A percentile compares a stretch with the other conserved stretches of the same genome.
Evolutionary conservation across 768 basidiomycete species (phyloP).

Genomic region (Auriculariales sp.): DNA sequence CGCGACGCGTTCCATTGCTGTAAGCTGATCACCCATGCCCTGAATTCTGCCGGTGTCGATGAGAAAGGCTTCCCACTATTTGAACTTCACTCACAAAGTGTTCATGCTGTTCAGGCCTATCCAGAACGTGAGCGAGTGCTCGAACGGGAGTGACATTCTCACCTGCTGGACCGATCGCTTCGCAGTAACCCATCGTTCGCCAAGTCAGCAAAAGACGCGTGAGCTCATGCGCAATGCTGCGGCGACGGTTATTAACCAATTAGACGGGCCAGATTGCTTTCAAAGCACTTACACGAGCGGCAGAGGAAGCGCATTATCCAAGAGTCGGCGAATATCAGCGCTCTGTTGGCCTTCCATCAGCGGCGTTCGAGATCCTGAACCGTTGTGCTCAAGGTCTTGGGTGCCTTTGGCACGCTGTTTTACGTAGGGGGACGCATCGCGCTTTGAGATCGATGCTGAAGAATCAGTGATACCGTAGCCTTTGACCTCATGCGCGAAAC

Average conservation of each 20-base stretch:
- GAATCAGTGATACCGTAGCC: neutral
- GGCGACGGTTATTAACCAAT: neutral
- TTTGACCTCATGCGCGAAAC: conserved; percentile 27
- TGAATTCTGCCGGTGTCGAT: conserved; percentile 41
- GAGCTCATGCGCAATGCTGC: conserved; percentile 73
- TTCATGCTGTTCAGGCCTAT: conserved; percentile 68
- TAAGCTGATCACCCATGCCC: conserved; percentile 73
- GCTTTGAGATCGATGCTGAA: neutral
- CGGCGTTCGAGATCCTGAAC: conserved; percentile 39
- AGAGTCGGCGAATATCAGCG: conserved; percentile 47
- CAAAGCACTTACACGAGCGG: conserved; percentile 48
- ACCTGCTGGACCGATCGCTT: conserved; percentile 84
- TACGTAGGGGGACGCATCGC: no score
- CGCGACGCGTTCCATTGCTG: conserved; percentile 80
- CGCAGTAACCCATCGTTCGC: conserved; percentile 67
- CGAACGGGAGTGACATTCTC: conserved; percentile 10
- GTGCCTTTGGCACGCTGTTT: neutral
- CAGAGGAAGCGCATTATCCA: conserved; percentile 54
- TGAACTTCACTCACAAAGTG: conserved; percentile 30
- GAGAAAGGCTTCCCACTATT: no score
- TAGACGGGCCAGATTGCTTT: neutral
- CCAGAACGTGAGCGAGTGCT: conserved; percentile 2
- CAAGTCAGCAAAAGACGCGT: conserved; percentile 54
- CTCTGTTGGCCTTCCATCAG: conserved; percentile 43
- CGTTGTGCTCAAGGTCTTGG: conserved; percentile 41